A percentile compares a stretch with the other conserved stretches of the same genome.
These are phyloP conservation scores for Lepiota venenata DNA, from an alignment of 768 basidiomycete species.

Conservation along the genomic window DNA sequence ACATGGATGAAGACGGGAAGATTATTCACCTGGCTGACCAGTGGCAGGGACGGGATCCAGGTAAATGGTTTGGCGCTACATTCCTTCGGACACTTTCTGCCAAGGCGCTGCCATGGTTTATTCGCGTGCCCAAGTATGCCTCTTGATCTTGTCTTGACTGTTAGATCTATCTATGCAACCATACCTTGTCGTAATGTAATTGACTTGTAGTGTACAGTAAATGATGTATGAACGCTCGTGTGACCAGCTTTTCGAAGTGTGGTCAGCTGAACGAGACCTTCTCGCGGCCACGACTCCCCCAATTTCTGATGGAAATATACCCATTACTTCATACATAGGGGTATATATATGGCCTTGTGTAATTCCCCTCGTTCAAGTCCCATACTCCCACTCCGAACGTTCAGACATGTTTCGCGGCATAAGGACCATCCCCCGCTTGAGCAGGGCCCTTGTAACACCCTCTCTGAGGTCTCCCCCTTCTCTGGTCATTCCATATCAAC, in stretches of 20 bases:
- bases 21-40: constrained; percentile 57
- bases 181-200: too few relatives aligned
- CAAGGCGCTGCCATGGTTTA: constrained; percentile 49
- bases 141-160: background rate
- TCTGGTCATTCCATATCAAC: background rate
- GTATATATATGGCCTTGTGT: background rate
- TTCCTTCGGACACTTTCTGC: constrained; percentile 49
- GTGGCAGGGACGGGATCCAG: constrained; percentile 54
- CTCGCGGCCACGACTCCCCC: too few relatives aligned
- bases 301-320: too few relatives aligned
- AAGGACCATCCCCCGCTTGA: background rate
- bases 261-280: too few relatives aligned
- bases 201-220: too few relatives aligned
- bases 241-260: too few relatives aligned
- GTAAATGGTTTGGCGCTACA: constrained; percentile 43
- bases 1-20: constrained; percentile 62
- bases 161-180: too few relatives aligned
- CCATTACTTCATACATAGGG: too few relatives aligned
- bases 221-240: too few relatives aligned
- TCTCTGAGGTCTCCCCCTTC: background rate
- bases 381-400: background rate
- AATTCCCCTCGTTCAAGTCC: background rate
- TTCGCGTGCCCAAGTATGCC: constrained; percentile 41
- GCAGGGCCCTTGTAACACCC: too few relatives aligned
- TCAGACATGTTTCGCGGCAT: background rate